A percentile compares a stretch with the other conserved stretches of the same genome.
Conservation (phyloP, 75 land plant genomes). For the Ceratopteris richardii region DNA sequence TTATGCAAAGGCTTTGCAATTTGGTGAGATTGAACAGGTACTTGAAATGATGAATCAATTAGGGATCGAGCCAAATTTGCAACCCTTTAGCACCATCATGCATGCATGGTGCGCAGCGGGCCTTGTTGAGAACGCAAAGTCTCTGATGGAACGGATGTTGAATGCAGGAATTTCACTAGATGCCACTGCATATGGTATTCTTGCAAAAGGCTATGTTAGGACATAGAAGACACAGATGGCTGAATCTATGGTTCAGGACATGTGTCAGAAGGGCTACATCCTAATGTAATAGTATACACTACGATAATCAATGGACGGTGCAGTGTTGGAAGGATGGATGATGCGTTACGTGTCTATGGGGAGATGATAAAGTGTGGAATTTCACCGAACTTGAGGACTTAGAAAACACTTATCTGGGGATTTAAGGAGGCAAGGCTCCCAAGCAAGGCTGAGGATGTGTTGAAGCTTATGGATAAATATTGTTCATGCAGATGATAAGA, state of each 20-base stretch:
- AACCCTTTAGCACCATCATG: constrained; percentile 82
- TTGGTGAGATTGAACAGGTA: constrained; percentile 35
- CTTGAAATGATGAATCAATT: constrained; percentile 53
- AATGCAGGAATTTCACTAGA: constrained; percentile 72
- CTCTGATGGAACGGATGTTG: constrained; percentile 50
- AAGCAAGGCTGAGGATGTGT: constrained; percentile 60
- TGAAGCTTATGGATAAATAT: constrained; percentile 41
- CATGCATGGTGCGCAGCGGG: constrained; percentile 87
- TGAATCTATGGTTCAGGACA: constrained; percentile 13
- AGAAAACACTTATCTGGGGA: constrained; percentile 82
- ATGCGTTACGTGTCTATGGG: constrained; percentile 47
- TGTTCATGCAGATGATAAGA: constrained; percentile 32
- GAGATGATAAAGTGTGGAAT: constrained; percentile 44
- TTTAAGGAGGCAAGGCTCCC: constrained; percentile 68
- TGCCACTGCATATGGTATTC: constrained; percentile 61
- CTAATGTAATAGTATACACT: constrained; percentile 68
- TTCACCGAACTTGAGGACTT: constrained; percentile 60
- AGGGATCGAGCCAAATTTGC: constrained; percentile 67
- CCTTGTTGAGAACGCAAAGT: constrained; percentile 52
- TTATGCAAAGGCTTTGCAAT: constrained; percentile 44
- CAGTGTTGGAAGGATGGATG: constrained; percentile 55
- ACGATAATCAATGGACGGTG: constrained; percentile 91
- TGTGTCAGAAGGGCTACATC: constrained; percentile 32
- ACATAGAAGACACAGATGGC: constrained; percentile 58
- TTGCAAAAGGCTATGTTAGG: constrained; percentile 79